These are phyloP conservation scores for Trypanosoma conorhini DNA, from an alignment of 208 protist species.

Conservation along the genomic window DNA sequence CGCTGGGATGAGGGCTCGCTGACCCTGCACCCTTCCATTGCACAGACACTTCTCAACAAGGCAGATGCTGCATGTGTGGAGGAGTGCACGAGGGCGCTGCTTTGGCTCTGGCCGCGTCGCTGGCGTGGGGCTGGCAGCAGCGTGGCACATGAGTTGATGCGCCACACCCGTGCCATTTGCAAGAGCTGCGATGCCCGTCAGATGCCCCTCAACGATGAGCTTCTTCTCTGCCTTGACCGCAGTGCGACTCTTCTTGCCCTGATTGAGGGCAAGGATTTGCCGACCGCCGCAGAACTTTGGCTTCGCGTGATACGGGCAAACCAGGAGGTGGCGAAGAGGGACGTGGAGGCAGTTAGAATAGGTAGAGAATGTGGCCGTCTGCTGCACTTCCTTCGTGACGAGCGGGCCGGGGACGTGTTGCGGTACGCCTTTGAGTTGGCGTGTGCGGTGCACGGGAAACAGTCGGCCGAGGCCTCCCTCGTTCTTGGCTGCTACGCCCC, in stretches of 20 bases:
- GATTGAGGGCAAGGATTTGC: conserved; percentile 53
- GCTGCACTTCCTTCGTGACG: conserved; percentile 70
- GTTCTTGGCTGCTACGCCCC: conserved; percentile 72
- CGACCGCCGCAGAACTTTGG: conserved; percentile 74
- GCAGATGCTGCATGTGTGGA: conserved; percentile 15
- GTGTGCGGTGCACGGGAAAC: conserved; percentile 43
- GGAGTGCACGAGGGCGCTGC: conserved; percentile 35
- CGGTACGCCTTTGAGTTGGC: conserved; percentile 41
- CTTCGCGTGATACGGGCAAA: conserved; percentile 26
- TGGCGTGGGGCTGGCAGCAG: conserved; percentile 67
- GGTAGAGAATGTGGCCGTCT: conserved; percentile 73
- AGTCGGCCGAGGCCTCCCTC: conserved; percentile 61
- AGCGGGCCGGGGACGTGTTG: conserved; percentile 51
- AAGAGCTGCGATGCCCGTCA: conserved; percentile 21
- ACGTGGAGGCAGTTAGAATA: conserved; percentile 51
- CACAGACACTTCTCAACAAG: conserved; percentile 33
- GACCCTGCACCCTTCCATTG: conserved; percentile 60
- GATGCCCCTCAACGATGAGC: conserved; percentile 31
- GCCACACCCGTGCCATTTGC: conserved; percentile 65
- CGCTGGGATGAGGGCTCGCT: conserved; percentile 72
- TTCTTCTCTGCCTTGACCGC: conserved; percentile 60
- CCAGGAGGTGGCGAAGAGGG: neutral
- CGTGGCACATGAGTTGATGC: conserved; percentile 61
- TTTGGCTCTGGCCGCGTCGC: conserved; percentile 69
- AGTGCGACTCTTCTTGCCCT: conserved; percentile 73